phyloP scores from a whole-genome alignment of 225 moss, liverwort and hornwort species.

The Asterella californica region DNA sequence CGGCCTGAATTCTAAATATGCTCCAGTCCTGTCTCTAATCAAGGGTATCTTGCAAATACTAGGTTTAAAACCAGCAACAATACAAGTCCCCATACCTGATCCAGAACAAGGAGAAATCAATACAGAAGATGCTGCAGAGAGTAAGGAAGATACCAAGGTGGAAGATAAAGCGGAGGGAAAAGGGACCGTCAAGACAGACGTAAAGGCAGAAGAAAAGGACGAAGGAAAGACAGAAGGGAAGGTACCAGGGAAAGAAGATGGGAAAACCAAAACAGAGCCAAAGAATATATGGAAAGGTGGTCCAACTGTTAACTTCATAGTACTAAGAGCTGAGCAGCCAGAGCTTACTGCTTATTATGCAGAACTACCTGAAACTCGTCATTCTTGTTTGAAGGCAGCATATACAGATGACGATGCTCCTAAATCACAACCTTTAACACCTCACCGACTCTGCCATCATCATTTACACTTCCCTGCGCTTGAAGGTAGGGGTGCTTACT shows the following conservation, averaged over 20 bases:
- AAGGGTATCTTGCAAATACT: conserved; percentile 47
- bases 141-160: background rate
- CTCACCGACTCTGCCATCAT: conserved; percentile 33
- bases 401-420: conserved; percentile 7
- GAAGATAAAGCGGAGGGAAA: background rate
- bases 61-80: conserved; percentile 49
- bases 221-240: conserved; percentile 13
- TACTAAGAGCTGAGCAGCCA: conserved; percentile 44
- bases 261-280: conserved; percentile 7
- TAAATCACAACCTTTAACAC: conserved; percentile 11
- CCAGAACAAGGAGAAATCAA: background rate
- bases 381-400: conserved; percentile 26
- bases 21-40: conserved; percentile 44
- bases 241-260: conserved; percentile 7
- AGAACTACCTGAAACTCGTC: conserved; percentile 39
- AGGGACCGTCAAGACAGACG: background rate
- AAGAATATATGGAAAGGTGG: conserved; percentile 59
- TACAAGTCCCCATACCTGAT: conserved; percentile 10
- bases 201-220: background rate
- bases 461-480: conserved; percentile 37
- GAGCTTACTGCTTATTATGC: conserved; percentile 54
- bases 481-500: conserved; percentile 25
- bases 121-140: background rate
- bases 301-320: conserved; percentile 43
- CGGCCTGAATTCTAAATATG: conserved; percentile 52